Conservation (phyloP, 345 rosid genomes). For the Anastatica hierochuntica region DNA sequence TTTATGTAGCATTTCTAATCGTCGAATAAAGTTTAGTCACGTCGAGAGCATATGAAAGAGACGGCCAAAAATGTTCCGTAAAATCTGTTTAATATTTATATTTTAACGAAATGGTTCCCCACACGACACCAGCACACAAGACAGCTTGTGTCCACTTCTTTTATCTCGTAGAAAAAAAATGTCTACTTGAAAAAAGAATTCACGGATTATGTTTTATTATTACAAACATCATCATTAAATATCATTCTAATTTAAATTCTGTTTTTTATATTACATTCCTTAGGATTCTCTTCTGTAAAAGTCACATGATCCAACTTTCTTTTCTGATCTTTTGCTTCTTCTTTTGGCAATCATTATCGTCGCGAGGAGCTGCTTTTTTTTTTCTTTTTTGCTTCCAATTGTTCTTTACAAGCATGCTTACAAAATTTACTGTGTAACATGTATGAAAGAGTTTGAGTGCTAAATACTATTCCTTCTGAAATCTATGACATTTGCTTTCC, state of each 20-base stretch:
- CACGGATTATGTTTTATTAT: constrained; percentile 19
- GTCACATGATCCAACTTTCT: constrained; percentile 34
- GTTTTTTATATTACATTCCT: constrained; percentile 24
- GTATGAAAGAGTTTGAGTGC: neutral
- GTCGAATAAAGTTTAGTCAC: too few relatives aligned
- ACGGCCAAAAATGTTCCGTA: too few relatives aligned
- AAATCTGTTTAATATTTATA: too few relatives aligned
- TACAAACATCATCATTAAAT: constrained; percentile 24
- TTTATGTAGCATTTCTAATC: too few relatives aligned
- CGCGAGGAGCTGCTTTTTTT: constrained; percentile 1
- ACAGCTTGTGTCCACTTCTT: constrained; percentile 30
- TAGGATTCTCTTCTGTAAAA: constrained; percentile 32
- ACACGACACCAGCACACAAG: constrained; percentile 24
- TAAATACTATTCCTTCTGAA: neutral
- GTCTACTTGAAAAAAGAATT: neutral
- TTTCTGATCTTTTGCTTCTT: constrained; percentile 22
- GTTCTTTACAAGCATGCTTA: constrained; percentile 11
- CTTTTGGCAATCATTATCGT: constrained; percentile 30
- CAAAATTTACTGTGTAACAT: neutral
- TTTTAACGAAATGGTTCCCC: constrained; percentile 26
- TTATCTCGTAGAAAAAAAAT: neutral
- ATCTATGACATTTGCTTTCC: neutral
- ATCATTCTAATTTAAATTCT: neutral
- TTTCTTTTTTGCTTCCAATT: neutral
- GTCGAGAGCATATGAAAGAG: too few relatives aligned